Evolutionary conservation across 805 yeast species (phyloP).

Genomic region (Ogataea glucozyma): DNA sequence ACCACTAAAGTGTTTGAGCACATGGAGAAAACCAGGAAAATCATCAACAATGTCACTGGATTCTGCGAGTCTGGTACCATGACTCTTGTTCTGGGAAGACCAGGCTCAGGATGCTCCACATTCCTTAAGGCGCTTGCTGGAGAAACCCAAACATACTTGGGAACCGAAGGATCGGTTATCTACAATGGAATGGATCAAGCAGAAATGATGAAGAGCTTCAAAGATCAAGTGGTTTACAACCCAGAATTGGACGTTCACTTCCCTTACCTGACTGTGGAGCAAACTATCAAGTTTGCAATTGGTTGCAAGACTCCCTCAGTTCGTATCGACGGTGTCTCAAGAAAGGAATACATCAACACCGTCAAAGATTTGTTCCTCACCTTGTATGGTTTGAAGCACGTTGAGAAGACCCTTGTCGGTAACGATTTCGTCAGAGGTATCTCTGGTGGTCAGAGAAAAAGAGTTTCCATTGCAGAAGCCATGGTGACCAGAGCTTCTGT

Average conservation of each 20-base stretch:
- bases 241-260: conserved; percentile 60
- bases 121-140: conserved; percentile 49
- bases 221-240: conserved; percentile 51
- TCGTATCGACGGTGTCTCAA: conserved; percentile 42
- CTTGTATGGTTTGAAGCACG: conserved; percentile 58
- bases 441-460: conserved; percentile 72
- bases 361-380: conserved; percentile 51
- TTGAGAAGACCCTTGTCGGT: conserved; percentile 64
- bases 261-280: conserved; percentile 55
- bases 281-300: conserved; percentile 57
- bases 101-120: conserved; percentile 68
- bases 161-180: conserved; percentile 40
- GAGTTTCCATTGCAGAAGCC: conserved; percentile 70
- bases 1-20: conserved; percentile 8
- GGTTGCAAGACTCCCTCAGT: conserved; percentile 56
- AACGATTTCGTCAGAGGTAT: conserved; percentile 68
- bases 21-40: conserved; percentile 25
- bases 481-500: conserved; percentile 53
- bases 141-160: conserved; percentile 41
- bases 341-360: conserved; percentile 41
- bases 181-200: conserved; percentile 52
- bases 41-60: conserved; percentile 27
- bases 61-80: conserved; percentile 50
- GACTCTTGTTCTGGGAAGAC: conserved; percentile 55
- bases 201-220: conserved; percentile 48